These are phyloP conservation scores for Periconia digitata DNA, from an alignment of 2,329 filamentous ascomycete genomes.

Conservation along the genomic window DNA sequence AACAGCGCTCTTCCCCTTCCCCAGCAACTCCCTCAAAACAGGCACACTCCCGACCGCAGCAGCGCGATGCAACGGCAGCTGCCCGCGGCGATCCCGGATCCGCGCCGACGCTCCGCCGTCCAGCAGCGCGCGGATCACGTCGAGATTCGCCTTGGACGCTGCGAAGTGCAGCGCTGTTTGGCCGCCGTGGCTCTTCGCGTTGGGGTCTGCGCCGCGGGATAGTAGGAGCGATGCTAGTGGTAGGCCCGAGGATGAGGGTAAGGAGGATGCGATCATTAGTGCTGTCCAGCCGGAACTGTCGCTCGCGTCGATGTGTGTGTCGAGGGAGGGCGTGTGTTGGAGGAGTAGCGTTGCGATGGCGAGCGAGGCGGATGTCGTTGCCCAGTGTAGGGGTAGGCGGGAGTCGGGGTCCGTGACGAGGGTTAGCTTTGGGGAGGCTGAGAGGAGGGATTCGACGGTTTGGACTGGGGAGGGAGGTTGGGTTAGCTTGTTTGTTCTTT, in stretches of 20 bases:
- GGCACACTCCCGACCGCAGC: constrained; percentile 88
- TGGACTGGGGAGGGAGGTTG: constrained; percentile 53
- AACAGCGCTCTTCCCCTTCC: constrained; percentile 76
- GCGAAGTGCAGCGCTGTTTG: constrained; percentile 92
- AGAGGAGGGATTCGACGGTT: constrained; percentile 73
- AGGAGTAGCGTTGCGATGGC: constrained; percentile 74
- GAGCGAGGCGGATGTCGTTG: constrained; percentile 77
- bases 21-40: constrained; percentile 77
- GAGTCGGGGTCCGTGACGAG: constrained; percentile 78
- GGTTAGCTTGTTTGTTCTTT: too few relatives aligned
- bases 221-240: constrained; percentile 68
- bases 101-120: constrained; percentile 74
- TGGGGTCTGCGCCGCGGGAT: constrained; percentile 69
- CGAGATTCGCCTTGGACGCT: constrained; percentile 84
- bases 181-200: constrained; percentile 70
- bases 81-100: constrained; percentile 82
- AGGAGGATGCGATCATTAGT: constrained; percentile 78
- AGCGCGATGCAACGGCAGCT: constrained; percentile 87
- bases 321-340: constrained; percentile 55
- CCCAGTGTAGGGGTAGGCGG: constrained; percentile 92
- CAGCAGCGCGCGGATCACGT: constrained; percentile 77
- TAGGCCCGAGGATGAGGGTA: constrained; percentile 68
- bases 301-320: constrained; percentile 81
- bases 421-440: constrained; percentile 77
- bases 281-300: constrained; percentile 82